These are phyloP conservation scores for Marasmius sp. DNA, from an alignment of 1,284 basidiomycete species.

Conservation along the genomic window DNA sequence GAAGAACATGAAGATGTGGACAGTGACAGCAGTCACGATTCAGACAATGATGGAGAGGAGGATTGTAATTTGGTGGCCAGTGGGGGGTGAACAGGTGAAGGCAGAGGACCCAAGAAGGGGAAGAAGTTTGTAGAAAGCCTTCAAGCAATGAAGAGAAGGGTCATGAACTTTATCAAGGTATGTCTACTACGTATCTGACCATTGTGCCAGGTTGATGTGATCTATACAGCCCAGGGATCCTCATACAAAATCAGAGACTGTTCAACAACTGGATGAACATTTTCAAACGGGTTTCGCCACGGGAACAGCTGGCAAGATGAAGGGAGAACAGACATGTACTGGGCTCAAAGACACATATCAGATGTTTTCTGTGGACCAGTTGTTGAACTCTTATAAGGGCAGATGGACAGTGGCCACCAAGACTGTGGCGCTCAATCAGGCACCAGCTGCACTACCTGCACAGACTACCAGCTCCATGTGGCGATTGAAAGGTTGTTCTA, in stretches of 20 bases:
- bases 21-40: constrained; percentile 3
- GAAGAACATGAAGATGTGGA: constrained; percentile 9
- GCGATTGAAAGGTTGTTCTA: constrained; percentile 20
- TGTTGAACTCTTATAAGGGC: constrained; percentile 21
- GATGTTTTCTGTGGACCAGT: constrained; percentile 20
- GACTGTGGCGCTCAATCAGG: constrained; percentile 15
- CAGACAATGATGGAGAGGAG: constrained; percentile 7
- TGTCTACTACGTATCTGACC: too few species aligned
- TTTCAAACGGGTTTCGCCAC: constrained; percentile 16
- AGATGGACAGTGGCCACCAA: constrained; percentile 8
- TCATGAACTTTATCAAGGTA: background rate
- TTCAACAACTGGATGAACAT: constrained; percentile 13
- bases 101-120: background rate
- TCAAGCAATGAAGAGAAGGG: background rate
- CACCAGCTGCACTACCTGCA: constrained; percentile 14
- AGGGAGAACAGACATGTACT: constrained; percentile 17
- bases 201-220: too few species aligned
- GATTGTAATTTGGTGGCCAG: constrained; percentile 1
- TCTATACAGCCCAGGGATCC: background rate
- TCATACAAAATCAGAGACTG: constrained; percentile 16
- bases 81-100: background rate
- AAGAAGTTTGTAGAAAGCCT: background rate
- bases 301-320: constrained; percentile 17
- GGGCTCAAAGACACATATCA: constrained; percentile 32
- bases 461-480: constrained; percentile 24